phyloP scores from a whole-genome alignment of 805 yeast species.

The Kodamaea lidongshanica region DNA sequence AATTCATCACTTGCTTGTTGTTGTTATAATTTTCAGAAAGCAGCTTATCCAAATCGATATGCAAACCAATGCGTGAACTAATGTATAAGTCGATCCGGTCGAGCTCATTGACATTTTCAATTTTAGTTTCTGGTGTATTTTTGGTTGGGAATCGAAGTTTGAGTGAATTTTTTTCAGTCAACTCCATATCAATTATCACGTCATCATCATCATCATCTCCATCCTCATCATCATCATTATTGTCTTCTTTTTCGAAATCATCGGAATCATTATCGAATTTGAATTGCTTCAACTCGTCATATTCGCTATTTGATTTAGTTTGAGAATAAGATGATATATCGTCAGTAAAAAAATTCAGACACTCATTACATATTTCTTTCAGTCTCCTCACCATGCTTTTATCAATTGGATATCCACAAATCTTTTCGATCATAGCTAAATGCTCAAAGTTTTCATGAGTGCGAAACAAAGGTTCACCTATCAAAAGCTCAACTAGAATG shows the following conservation, averaged over 20 bases:
- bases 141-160: conserved; percentile 33
- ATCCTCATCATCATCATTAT: conserved; percentile 25
- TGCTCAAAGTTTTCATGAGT: conserved; percentile 95
- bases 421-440: conserved; percentile 87
- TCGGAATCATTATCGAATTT: conserved; percentile 9
- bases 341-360: conserved; percentile 32
- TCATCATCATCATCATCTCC: conserved; percentile 22
- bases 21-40: conserved; percentile 33
- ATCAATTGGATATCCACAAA: conserved; percentile 53
- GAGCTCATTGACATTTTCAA: conserved; percentile 34
- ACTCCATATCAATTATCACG: conserved; percentile 27
- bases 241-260: conserved; percentile 12
- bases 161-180: conserved; percentile 20
- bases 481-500: conserved; percentile 80
- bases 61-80: conserved; percentile 35
- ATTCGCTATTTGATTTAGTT: neutral
- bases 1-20: conserved; percentile 38
- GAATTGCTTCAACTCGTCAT: no score
- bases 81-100: conserved; percentile 40
- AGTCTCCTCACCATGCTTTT: conserved; percentile 30
- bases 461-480: conserved; percentile 91
- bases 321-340: conserved; percentile 13
- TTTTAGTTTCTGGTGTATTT: conserved; percentile 34
- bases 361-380: conserved; percentile 33
- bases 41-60: conserved; percentile 34